phyloP scores from a whole-genome alignment of 2,329 filamentous ascomycete species.

The Aspergillus fischeri region DNA sequence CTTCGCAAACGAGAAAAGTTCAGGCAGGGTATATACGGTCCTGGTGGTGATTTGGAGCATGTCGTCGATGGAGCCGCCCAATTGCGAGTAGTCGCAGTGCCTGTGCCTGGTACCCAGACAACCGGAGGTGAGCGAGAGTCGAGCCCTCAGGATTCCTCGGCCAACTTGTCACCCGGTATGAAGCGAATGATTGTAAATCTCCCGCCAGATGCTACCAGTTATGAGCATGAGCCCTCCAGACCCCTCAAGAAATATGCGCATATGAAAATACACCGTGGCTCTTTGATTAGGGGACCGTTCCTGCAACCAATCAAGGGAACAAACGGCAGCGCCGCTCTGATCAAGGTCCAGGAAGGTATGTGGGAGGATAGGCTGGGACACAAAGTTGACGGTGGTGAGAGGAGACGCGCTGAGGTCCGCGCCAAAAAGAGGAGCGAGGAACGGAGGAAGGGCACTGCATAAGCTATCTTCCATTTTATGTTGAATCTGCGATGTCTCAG shows the following conservation, averaged over 20 bases:
- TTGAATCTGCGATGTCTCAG: constrained; percentile 11
- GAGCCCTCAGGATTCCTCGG: constrained; percentile 40
- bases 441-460: constrained; percentile 58
- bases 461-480: background rate
- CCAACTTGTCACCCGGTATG: constrained; percentile 52
- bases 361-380: constrained; percentile 85
- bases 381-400: constrained; percentile 96
- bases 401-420: constrained; percentile 76
- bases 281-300: constrained; percentile 70
- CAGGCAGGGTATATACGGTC: constrained; percentile 69
- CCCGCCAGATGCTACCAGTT: constrained; percentile 53
- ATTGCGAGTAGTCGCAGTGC: constrained; percentile 55
- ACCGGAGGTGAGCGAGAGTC: constrained; percentile 19
- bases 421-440: constrained; percentile 80
- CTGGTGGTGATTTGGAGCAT: constrained; percentile 75
- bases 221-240: constrained; percentile 42
- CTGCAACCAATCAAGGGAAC: constrained; percentile 64
- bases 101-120: constrained; percentile 32
- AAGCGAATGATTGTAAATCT: constrained; percentile 60
- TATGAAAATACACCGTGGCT: constrained; percentile 64
- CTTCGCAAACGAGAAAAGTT: constrained; percentile 85
- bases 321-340: constrained; percentile 56
- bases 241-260: constrained; percentile 54
- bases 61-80: constrained; percentile 62
- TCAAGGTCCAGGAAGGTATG: constrained; percentile 77